These are phyloP conservation scores for Diaporthe nobilis DNA, from an alignment of 2,329 filamentous ascomycete species.

Conservation along the genomic window DNA sequence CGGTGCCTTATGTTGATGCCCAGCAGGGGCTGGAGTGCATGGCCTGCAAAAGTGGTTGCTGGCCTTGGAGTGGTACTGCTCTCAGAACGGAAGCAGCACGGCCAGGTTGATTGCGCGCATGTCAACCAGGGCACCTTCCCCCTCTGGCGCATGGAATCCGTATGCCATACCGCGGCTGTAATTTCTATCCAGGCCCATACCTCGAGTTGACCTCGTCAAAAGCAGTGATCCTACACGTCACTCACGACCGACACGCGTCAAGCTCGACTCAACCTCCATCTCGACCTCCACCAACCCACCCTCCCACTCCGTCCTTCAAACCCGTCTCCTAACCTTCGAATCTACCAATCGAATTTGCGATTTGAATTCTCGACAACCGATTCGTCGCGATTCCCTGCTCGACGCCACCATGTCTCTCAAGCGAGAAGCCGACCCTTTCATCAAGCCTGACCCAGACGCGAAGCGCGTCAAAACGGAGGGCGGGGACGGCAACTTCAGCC, in stretches of 20 bases:
- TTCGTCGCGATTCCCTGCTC: not conserved
- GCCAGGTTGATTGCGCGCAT: not conserved
- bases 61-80: not conserved
- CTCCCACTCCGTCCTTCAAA: not conserved
- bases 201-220: not conserved
- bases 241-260: not conserved
- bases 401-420: conserved; percentile 20
- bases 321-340: not conserved
- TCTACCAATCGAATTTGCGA: not conserved
- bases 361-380: not conserved
- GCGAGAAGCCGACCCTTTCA: conserved; percentile 24
- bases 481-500: conserved; percentile 9
- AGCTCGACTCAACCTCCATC: not conserved
- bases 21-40: not conserved
- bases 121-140: conserved; percentile 1
- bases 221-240: not conserved
- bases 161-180: too few relatives aligned
- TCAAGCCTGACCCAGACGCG: conserved; percentile 29
- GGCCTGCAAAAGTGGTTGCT: not conserved
- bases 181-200: not conserved
- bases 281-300: not conserved
- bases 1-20: too few relatives aligned
- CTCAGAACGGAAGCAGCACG: not conserved
- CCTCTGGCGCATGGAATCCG: not conserved
- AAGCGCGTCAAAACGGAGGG: conserved; percentile 36